Base-by-base conservation (phyloP, 495 filamentous ascomycete species). In the Aspergillus diversus region DNA sequence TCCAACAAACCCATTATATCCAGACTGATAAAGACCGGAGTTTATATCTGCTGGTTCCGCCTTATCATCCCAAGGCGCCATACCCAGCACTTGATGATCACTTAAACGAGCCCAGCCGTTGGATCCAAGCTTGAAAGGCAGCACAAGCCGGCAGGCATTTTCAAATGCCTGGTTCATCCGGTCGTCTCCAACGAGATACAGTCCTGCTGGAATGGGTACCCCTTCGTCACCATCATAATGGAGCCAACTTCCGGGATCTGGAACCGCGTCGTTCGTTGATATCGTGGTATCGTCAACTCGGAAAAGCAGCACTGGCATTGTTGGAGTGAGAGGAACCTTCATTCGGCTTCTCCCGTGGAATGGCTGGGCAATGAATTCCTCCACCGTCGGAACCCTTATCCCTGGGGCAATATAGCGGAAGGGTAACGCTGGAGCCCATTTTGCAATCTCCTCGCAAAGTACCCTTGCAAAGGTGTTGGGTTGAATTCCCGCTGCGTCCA, bases 371-470 rank as follows among this genome's bases (percentile, higher is more conserved):
- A 49, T 49, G 13, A 49, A 49, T 17, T 49, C 46, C 17, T 16
- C 5, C 17, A 4, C 15, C 7, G 46, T 49, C 17, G 15, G 46
- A 16, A 55, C 11, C 7, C 53, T 33, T 6, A 49, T 49, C 8
- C 46, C 46, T 4, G 33, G 15, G 13, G 7, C 53, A 17, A 55
- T 37, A 31, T 55, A 55, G 32, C 32, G 53, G 33, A 55, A 55
- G 1, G 7, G 53, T 2, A 55, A 7, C 12, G 31, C 0, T 16
- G 8, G 7, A 4, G 13, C 15, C 15, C 17, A 16, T 21, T n/a
- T 55, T 31, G 33, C 35, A 17, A 33, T 55, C 16, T 5, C 33
- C n/a, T 8, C 6, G 21, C 39, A 58, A 27, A 58, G 35, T 5
- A 1, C 8, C 27, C 42, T 9, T 17, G 42, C 17, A 27, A 58